Percentiles rank a stretch among this genome's conserved stretches.
Evolutionary conservation across 345 rosid genomes (phyloP).

Genomic region (Excoecaria agallocha): DNA sequence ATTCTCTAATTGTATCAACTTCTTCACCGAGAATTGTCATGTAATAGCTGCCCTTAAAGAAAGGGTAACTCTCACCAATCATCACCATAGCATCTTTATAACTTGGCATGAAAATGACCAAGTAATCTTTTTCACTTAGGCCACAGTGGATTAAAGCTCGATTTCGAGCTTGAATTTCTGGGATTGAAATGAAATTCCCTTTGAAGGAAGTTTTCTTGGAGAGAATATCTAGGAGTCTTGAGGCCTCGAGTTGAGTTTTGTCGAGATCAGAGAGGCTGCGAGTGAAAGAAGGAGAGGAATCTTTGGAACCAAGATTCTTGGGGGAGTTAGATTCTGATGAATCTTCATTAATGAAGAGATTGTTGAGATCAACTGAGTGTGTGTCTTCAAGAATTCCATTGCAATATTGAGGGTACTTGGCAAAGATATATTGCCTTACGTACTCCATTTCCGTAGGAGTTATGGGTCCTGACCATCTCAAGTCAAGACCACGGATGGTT

Average conservation of each 20-base stretch:
- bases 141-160: conserved; percentile 52
- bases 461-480: conserved; percentile 72
- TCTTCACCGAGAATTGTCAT: conserved; percentile 50
- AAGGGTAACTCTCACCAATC: conserved; percentile 71
- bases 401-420: conserved; percentile 65
- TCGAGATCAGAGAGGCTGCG: conserved; percentile 45
- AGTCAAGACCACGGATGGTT: conserved; percentile 51
- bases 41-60: conserved; percentile 54
- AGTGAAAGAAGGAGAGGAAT: conserved; percentile 38
- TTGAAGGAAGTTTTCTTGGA: conserved; percentile 47
- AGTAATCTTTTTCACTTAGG: conserved; percentile 48
- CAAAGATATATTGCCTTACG: conserved; percentile 58
- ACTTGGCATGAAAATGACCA: conserved; percentile 51
- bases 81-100: conserved; percentile 47
- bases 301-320: conserved; percentile 17
- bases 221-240: conserved; percentile 52
- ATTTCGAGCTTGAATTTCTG: conserved; percentile 60
- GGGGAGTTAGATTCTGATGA: conserved; percentile 35
- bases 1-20: conserved; percentile 36
- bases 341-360: conserved; percentile 39
- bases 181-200: conserved; percentile 60
- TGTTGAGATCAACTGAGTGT: conserved; percentile 28
- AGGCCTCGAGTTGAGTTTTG: conserved; percentile 42
- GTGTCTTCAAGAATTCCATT: conserved; percentile 39
- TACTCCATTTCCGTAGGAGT: conserved; percentile 61